Evolutionary conservation across 345 rosid species (phyloP).

Genomic region (Salix suchowensis): DNA sequence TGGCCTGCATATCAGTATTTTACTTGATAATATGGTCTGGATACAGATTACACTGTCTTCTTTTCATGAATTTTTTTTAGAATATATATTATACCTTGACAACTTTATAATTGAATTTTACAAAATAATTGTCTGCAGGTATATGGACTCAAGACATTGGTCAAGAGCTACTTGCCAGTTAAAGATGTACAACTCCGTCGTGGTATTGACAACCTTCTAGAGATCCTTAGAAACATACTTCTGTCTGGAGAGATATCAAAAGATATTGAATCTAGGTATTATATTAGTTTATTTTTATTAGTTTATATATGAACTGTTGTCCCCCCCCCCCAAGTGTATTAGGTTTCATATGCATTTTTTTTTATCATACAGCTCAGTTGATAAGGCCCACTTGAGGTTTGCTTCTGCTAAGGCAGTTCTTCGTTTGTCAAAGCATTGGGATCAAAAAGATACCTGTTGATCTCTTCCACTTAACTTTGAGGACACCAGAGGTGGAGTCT

Average conservation of each 20-base stretch:
- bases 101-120: constrained; percentile 8
- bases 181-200: constrained; percentile 94
- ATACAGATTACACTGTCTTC: neutral
- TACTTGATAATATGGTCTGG: neutral
- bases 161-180: constrained; percentile 84
- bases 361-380: constrained; percentile 60
- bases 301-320: neutral
- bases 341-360: constrained; percentile 8
- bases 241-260: constrained; percentile 71
- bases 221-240: constrained; percentile 59
- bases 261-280: constrained; percentile 73
- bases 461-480: constrained; percentile 67
- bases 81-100: constrained; percentile 15
- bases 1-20: neutral
- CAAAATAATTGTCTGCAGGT: constrained; percentile 38
- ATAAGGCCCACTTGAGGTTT: constrained; percentile 85
- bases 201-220: constrained; percentile 66
- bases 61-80: neutral
- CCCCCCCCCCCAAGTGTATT: neutral
- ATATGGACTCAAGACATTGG: constrained; percentile 88
- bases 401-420: constrained; percentile 95
- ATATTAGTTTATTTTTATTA: neutral
- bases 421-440: constrained; percentile 87
- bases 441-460: constrained; percentile 76
- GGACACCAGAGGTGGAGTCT: constrained; percentile 60